Conservation (phyloP, 345 rosid genomes). For the Aquilaria malaccensis region DNA sequence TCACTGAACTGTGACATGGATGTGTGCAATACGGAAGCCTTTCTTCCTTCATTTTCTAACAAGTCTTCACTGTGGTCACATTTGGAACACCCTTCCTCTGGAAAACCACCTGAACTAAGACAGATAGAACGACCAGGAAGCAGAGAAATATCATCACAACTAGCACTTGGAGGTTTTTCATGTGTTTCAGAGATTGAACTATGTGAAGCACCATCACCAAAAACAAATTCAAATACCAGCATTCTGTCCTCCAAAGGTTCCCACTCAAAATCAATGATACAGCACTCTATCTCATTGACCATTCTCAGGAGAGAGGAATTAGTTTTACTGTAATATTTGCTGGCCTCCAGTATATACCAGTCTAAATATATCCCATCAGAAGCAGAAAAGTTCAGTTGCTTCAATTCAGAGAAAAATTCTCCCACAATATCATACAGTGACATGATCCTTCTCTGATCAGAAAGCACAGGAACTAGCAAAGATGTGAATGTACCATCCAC, state of each 20-base stretch:
- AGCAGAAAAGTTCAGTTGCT: slow-evolving; percentile 44
- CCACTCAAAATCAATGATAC: slow-evolving; percentile 26
- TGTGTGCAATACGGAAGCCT: slow-evolving; percentile 44
- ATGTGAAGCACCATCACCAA: slow-evolving; percentile 36
- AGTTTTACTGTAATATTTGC: slow-evolving; percentile 28
- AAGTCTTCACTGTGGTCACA: slow-evolving; percentile 21
- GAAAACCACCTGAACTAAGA: slow-evolving; percentile 23
- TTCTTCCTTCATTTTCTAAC: slow-evolving; percentile 31
- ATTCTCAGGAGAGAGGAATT: slow-evolving; percentile 24
- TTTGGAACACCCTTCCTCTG: slow-evolving; percentile 19
- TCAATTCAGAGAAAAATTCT: slow-evolving; percentile 34
- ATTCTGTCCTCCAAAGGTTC: slow-evolving; percentile 32
- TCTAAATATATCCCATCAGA: slow-evolving; percentile 84
- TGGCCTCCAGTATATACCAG: slow-evolving; percentile 70
- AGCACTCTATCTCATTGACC: slow-evolving; percentile 31
- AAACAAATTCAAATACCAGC: slow-evolving; percentile 44
- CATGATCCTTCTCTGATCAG: slow-evolving; percentile 30
- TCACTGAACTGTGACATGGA: slow-evolving; percentile 69
- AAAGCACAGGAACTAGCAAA: slow-evolving; percentile 60
- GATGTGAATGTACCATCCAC: slow-evolving; percentile 72
- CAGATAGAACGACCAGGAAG: slow-evolving; percentile 19
- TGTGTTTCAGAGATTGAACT: slow-evolving; percentile 25
- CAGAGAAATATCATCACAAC: slow-evolving; percentile 23
- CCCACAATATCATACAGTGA: slow-evolving; percentile 36
- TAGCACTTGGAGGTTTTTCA: slow-evolving; percentile 30